phyloP scores from a whole-genome alignment of 1,139 yeast genomes.

The Debaryomyces coudertii region DNA sequence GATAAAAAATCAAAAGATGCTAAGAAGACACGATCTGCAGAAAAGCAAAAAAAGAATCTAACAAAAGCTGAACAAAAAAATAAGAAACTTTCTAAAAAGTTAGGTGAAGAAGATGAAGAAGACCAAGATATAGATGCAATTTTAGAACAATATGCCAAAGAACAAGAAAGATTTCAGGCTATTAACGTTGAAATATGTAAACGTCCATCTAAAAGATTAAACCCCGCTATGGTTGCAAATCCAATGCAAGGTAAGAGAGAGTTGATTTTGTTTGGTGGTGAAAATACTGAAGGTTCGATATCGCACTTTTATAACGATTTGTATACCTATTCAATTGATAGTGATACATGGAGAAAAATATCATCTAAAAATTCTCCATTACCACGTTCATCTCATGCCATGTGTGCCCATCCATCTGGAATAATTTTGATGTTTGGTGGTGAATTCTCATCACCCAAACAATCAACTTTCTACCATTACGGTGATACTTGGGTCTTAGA shows the following conservation, averaged over 20 bases:
- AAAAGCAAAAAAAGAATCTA: slow-evolving; percentile 75
- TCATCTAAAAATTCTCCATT: slow-evolving; percentile 86
- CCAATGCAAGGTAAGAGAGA: slow-evolving; percentile 80
- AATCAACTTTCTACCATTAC: slow-evolving; percentile 92
- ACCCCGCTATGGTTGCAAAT: slow-evolving; percentile 73
- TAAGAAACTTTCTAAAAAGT: slow-evolving; percentile 75
- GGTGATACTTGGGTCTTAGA: slow-evolving; percentile 96
- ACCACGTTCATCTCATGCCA: slow-evolving; percentile 92
- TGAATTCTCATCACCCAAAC: slow-evolving; percentile 95
- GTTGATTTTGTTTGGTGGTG: slow-evolving; percentile 88
- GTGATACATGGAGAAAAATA: slow-evolving; percentile 78
- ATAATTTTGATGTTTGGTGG: slow-evolving; percentile 88
- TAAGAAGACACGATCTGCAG: slow-evolving; percentile 86
- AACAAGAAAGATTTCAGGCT: slow-evolving; percentile 78
- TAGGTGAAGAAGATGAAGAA: slow-evolving; percentile 78
- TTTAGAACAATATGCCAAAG: slow-evolving; percentile 73
- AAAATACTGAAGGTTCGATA: slow-evolving; percentile 58
- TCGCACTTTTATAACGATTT: slow-evolving; percentile 82
- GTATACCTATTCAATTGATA: slow-evolving; percentile 71
- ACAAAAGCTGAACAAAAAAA: slow-evolving; percentile 73
- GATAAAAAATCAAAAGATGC: slow-evolving; percentile 85
- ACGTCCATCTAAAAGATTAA: slow-evolving; percentile 71
- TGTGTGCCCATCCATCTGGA: slow-evolving; percentile 93
- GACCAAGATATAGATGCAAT: slow-evolving; percentile 88
- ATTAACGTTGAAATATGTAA: slow-evolving; percentile 59